Base-by-base conservation (phyloP, 768 basidiomycete species). In the Mycena crocata region DNA sequence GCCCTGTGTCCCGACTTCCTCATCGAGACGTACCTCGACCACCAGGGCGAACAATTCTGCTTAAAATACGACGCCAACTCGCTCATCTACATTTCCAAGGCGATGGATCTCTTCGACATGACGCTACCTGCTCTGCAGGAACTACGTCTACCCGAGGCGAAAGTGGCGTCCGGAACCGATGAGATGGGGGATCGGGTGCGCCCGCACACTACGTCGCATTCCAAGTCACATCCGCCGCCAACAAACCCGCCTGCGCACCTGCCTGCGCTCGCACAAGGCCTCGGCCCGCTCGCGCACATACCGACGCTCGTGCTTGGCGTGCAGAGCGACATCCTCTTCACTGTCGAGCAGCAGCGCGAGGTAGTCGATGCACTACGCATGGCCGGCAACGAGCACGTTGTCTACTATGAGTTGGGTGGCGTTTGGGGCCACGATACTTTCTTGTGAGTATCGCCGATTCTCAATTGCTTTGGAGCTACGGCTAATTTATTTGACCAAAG, bases 371-470 rank as follows among this genome's bases (percentile, higher is more conserved):
- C 96, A 26, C 80, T 99, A 67, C 87, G 94, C 66, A 87, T 95
- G 87, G 89, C 92, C 1, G 98, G 98, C 0, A 99, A 98, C 77
- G 79, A 89, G 19, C 82, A 86, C 62, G 98, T 99, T 30, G 92
- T 93, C 65, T 99, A 98, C 78, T 99, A 97, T 76, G 98, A 99
- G 79, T 86, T 99, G 2, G 97, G 97, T 30, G 96, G 97, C 12
- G 96, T 99, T n/a, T 99, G 96, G 96, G 98, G 98, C 1, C 97
- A 99, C 74, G 97, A 99, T 79, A 98, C 96, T 24, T 98, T 98
- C 82, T 82, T 99, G 89, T 92, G 73, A 85, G 91, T 87, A 2
- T 24, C 19, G 10, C 56, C 66, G 24, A 50, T 19, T 15, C 17
- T 19, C 12, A 9, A 58, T 58, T 49, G 40, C 49, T 50, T 48